phyloP scores from a whole-genome alignment of 164 flowering plant genomes.

The Berberis thunbergii region DNA sequence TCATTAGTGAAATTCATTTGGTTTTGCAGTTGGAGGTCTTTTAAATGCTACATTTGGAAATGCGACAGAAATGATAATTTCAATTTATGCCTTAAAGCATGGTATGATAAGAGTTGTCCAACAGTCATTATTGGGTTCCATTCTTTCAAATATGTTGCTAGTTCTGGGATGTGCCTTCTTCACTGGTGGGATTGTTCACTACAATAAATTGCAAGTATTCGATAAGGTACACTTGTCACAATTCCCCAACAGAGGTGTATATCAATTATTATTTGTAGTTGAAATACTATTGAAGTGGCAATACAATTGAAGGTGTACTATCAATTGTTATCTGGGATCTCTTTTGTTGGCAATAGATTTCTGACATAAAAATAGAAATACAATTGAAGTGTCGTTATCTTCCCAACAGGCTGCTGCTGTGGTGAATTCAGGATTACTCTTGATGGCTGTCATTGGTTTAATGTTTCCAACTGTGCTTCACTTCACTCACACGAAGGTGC shows the following conservation, averaged over 20 bases:
- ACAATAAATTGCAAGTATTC: constrained; percentile 42
- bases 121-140: constrained; percentile 63
- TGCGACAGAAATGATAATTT: constrained; percentile 77
- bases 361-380: not conserved
- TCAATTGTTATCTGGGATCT: no score
- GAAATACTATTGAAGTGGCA: no score
- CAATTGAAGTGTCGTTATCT: constrained; percentile 10
- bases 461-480: constrained; percentile 66
- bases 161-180: constrained; percentile 75
- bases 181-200: constrained; percentile 45
- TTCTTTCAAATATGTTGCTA: constrained; percentile 64
- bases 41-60: constrained; percentile 76
- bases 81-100: constrained; percentile 57
- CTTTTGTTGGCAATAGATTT: no score
- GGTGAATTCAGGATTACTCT: constrained; percentile 61
- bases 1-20: not conserved
- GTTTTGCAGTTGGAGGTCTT: constrained; percentile 63
- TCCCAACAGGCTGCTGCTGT: constrained; percentile 52
- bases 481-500: constrained; percentile 56
- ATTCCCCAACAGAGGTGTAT: no score
- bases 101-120: constrained; percentile 74
- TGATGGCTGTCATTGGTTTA: constrained; percentile 81
- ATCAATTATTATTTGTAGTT: no score
- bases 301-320: no score
- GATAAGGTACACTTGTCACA: constrained; percentile 34